phyloP scores from a whole-genome alignment of 208 protist genomes.

The Vickermania spadyakhi region DNA sequence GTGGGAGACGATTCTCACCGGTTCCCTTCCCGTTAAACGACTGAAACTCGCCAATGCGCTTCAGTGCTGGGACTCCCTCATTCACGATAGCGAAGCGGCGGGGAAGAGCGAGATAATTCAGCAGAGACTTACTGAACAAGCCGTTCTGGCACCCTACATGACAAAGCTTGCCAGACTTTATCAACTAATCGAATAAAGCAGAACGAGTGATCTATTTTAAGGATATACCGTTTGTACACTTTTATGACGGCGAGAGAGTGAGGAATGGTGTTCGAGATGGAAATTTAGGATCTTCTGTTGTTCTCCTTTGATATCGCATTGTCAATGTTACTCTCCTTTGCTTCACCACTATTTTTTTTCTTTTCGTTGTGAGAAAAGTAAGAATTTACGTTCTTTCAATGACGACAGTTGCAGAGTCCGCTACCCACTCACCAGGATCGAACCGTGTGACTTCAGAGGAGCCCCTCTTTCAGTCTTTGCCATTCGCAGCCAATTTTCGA shows the following conservation, averaged over 20 bases:
- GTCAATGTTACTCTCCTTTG: background rate
- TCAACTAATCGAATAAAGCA: constrained; percentile 12
- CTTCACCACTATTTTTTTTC: constrained; percentile 2
- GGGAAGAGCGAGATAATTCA: too few relatives aligned
- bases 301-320: background rate
- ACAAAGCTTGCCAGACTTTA: constrained; percentile 39
- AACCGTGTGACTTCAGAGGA: too few relatives aligned
- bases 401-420: too few relatives aligned
- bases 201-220: background rate
- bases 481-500: constrained; percentile 50
- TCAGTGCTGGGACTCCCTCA: constrained; percentile 17
- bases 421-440: too few relatives aligned
- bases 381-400: too few relatives aligned
- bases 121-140: too few relatives aligned
- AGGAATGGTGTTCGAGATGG: too few relatives aligned
- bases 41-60: constrained; percentile 72
- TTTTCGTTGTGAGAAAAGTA: too few relatives aligned
- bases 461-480: constrained; percentile 44
- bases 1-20: constrained; percentile 77
- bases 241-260: too few relatives aligned
- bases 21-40: constrained; percentile 68
- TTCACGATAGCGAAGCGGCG: background rate
- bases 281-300: too few relatives aligned
- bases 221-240: too few relatives aligned
- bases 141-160: constrained; percentile 32